phyloP scores from a whole-genome alignment of 2,329 filamentous ascomycete species.

The Chaetomium sp. region DNA sequence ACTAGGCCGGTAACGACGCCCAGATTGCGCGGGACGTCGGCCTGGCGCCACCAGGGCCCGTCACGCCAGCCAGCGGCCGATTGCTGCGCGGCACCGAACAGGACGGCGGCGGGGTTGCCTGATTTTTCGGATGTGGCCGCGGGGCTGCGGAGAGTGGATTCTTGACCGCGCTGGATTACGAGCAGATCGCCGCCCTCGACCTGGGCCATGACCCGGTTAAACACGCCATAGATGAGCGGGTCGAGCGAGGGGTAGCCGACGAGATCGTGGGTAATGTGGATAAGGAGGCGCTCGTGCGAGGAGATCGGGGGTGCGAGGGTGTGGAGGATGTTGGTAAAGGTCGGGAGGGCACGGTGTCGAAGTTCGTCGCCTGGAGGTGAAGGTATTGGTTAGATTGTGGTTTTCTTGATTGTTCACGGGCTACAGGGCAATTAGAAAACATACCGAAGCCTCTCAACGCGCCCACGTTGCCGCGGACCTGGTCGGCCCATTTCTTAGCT shows the following conservation, averaged over 20 bases:
- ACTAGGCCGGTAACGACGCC: slow-evolving; percentile 72
- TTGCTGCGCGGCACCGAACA: slow-evolving; percentile 35
- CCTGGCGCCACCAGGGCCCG: slow-evolving; percentile 90
- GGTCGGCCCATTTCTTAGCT: slow-evolving; percentile 91
- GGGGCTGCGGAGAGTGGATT: slow-evolving; percentile 61
- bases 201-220: slow-evolving; percentile 96
- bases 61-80: slow-evolving; percentile 72
- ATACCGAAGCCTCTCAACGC: slow-evolving; percentile 69
- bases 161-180: slow-evolving; percentile 87
- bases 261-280: slow-evolving; percentile 95
- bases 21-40: slow-evolving; percentile 63
- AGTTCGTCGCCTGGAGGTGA: slow-evolving; percentile 68
- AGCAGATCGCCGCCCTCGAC: slow-evolving; percentile 94
- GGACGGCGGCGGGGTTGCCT: slow-evolving; percentile 27
- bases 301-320: slow-evolving; percentile 94
- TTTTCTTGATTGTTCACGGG: background rate
- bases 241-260: slow-evolving; percentile 92
- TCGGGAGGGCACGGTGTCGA: slow-evolving; percentile 79
- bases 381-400: slow-evolving; percentile 11
- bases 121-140: background rate
- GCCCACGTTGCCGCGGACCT: slow-evolving; percentile 83
- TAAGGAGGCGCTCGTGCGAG: slow-evolving; percentile 91
- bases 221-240: slow-evolving; percentile 83
- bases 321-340: slow-evolving; percentile 90
- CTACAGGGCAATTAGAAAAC: slow-evolving; percentile 19